Percentiles rank a stretch among this genome's conserved stretches.
These are phyloP conservation scores for Paspalum vaginatum DNA, from an alignment of 176 grass and related monocot species.

Conservation along the genomic window DNA sequence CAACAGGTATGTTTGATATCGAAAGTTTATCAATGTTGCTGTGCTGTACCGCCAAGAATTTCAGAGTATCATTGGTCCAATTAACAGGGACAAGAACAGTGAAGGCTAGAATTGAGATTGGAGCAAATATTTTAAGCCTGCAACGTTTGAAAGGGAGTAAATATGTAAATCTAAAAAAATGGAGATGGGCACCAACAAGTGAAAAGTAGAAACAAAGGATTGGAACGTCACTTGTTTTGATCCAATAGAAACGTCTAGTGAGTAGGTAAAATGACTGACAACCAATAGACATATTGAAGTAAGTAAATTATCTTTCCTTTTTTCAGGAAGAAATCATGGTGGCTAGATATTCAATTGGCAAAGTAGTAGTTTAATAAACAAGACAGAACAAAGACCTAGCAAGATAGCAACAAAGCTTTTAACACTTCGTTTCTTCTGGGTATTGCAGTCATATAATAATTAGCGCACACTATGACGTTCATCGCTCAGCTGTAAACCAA, in stretches of 20 bases:
- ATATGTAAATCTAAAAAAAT: constrained; percentile 37
- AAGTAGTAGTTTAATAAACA: constrained; percentile 16
- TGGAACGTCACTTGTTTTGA: constrained; percentile 10
- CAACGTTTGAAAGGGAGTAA: constrained; percentile 24
- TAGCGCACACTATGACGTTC: neutral
- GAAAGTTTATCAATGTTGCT: constrained; percentile 89
- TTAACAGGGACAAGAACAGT: constrained; percentile 87
- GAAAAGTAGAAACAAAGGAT: constrained; percentile 17
- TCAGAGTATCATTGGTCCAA: constrained; percentile 86
- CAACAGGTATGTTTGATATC: constrained; percentile 87
- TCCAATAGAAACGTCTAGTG: constrained; percentile 24
- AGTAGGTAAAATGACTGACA: neutral
- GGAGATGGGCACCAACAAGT: constrained; percentile 9
- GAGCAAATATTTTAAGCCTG: constrained; percentile 97
- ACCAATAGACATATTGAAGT: constrained; percentile 30
- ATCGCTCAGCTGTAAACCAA: constrained; percentile 10
- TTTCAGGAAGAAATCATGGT: neutral
- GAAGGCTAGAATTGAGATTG: constrained; percentile 85
- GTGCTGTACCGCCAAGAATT: constrained; percentile 41
- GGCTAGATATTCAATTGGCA: constrained; percentile 5
- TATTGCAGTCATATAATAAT: constrained; percentile 8
- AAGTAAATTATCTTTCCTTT: neutral
- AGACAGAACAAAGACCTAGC: constrained; percentile 4
- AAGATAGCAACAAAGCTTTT: neutral
- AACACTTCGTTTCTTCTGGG: neutral